Evolutionary conservation across 345 rosid species (phyloP).

Genomic region (Populus pruinosa): DNA sequence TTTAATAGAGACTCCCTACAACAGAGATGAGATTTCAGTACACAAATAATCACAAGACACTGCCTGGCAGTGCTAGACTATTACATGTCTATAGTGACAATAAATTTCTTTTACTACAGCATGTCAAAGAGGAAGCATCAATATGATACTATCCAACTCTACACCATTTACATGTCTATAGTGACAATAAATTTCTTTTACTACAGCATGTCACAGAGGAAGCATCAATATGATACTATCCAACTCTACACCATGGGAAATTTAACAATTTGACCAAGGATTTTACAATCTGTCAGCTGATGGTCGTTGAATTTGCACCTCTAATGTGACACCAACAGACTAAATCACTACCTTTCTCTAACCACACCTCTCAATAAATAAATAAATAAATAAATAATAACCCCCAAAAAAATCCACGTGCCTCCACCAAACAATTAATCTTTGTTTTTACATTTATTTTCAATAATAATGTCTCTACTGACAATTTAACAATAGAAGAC

Average conservation of each 20-base stretch:
- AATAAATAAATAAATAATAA: neutral
- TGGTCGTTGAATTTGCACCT: neutral
- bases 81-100: neutral
- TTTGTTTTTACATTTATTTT: no score
- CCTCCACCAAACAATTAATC: neutral
- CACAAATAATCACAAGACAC: slow-evolving; percentile 6
- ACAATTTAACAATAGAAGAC: no score
- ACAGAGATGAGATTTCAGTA: slow-evolving; percentile 19
- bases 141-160: neutral
- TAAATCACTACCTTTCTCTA: neutral
- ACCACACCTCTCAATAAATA: neutral
- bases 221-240: neutral
- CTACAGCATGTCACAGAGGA: neutral
- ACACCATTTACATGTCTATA: neutral
- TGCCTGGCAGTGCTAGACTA: neutral
- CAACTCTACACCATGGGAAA: neutral
- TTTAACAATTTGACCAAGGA: neutral
- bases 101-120: neutral
- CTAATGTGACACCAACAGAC: neutral
- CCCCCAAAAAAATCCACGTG: neutral
- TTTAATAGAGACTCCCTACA: slow-evolving; percentile 74
- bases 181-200: neutral
- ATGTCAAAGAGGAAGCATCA: neutral
- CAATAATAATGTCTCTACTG: no score
- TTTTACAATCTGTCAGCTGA: neutral